phyloP scores from a whole-genome alignment of 179 eudicot genomes.

The Beta macrorhiza region DNA sequence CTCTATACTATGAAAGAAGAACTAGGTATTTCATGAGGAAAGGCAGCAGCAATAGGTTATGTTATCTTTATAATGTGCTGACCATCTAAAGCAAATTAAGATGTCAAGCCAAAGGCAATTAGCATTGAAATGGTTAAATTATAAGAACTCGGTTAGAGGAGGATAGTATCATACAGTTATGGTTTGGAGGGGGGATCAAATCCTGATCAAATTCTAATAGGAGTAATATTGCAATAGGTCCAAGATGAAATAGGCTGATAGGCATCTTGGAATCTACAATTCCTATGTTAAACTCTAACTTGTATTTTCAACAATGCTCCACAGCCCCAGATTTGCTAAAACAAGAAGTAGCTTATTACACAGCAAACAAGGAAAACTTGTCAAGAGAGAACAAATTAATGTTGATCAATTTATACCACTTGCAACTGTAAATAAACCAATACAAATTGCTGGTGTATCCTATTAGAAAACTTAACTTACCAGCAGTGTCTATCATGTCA shows the following conservation, averaged over 20 bases:
- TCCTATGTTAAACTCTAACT: too few relatives aligned
- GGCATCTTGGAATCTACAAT: too few relatives aligned
- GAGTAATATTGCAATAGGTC: not conserved
- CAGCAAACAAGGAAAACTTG: not conserved
- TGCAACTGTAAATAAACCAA: not conserved
- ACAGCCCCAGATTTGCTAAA: not conserved
- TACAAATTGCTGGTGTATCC: not conserved
- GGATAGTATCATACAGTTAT: too few relatives aligned
- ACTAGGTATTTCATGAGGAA: not conserved
- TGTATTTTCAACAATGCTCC: too few relatives aligned
- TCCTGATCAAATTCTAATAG: not conserved
- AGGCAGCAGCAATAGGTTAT: not conserved
- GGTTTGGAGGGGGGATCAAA: not conserved
- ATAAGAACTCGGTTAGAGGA: too few relatives aligned
- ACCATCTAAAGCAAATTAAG: too few relatives aligned
- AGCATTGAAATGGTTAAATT: too few relatives aligned
- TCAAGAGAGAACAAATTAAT: not conserved
- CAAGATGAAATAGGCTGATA: not conserved
- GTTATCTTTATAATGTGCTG: too few relatives aligned
- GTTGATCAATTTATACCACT: not conserved
- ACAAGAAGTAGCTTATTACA: not conserved
- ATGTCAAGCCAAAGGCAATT: too few relatives aligned
- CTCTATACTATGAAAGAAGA: not conserved
- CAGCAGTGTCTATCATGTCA: slow-evolving; percentile 99
- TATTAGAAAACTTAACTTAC: slow-evolving; percentile 35